Base-by-base conservation (phyloP, 2,329 filamentous ascomycete genomes). In the Nemania bipapillata region DNA sequence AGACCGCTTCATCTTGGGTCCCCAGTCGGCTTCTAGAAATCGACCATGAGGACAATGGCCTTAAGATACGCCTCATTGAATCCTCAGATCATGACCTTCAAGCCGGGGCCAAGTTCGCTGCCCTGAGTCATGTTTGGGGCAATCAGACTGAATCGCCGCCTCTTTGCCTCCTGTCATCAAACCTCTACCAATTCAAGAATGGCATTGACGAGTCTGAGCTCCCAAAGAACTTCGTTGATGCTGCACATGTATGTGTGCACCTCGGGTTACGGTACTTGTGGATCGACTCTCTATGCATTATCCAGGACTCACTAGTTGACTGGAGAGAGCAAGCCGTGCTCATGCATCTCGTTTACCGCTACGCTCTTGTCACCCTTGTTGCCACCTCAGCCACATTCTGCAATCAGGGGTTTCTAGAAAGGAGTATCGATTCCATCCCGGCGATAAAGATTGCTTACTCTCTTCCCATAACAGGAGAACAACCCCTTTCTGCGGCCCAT, bases 41-140 rank as follows among this genome's bases (percentile, higher is more conserved):
- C 15, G 26, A 42, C 22, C 1, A 59, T 45, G 6, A 3, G 40
- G 54, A 49, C 5, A 8, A 32, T 15, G 45, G 55, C 7, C 45
- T 68, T 28, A 9, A 32, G 9, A 47, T 70, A 17, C 60, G 58
- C 3, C 70, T 72, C 37, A 37, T 69, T 8, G 70, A 72, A 40
- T 69, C 68, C 4, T 47, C 42, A 2, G 50, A 65, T 42, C 20
- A 5, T 7, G 9, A 40, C 4, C 32, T 57, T 32, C 28, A 1
- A 2, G n/a, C 8, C 24, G 35, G 49, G 5, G 60, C 28, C 8
- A 65, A 37, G 28, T 72, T 69, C 22, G 66, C 64, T 26, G 70
- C 69, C 12, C 56, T 72, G 26, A 72, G 70, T 49, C 70, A 71
- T 50, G 67, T 72, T 54, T 72, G 70, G 69, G 69, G 69, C 26